These are phyloP conservation scores for Cryptosporidium andersoni DNA, from an alignment of 169 alveolate species.

Conservation along the genomic window DNA sequence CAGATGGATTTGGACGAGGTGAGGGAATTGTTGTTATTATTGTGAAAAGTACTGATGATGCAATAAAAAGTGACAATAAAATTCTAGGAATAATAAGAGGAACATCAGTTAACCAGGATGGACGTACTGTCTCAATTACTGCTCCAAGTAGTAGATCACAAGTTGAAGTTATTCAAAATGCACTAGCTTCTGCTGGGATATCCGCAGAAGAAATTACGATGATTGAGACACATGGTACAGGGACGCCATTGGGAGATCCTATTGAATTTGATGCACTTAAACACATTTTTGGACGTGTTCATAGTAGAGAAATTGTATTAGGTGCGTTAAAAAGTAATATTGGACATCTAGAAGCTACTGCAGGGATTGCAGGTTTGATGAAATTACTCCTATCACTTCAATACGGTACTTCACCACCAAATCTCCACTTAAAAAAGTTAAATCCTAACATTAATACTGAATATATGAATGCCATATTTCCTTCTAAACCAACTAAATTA, in stretches of 20 bases:
- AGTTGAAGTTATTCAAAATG: slow-evolving; percentile 29
- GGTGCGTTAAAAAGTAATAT: slow-evolving; percentile 79
- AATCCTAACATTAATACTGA: slow-evolving; percentile 74
- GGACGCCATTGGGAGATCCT: slow-evolving; percentile 67
- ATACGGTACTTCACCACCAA: slow-evolving; percentile 74
- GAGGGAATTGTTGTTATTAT: slow-evolving; percentile 78
- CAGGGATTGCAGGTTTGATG: slow-evolving; percentile 77
- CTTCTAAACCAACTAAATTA: slow-evolving; percentile 10
- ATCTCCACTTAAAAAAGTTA: slow-evolving; percentile 74
- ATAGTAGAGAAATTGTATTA: slow-evolving; percentile 54
- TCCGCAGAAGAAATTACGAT: slow-evolving; percentile 5
- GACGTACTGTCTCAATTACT: slow-evolving; percentile 77
- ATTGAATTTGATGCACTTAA: slow-evolving; percentile 55
- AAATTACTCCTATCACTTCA: slow-evolving; percentile 75
- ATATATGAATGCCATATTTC: slow-evolving; percentile 52
- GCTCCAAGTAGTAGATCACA: slow-evolving; percentile 81
- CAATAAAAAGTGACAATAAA: slow-evolving; percentile 5
- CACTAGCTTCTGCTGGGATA: slow-evolving; percentile 8
- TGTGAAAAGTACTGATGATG: slow-evolving; percentile 28
- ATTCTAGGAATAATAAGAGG: slow-evolving; percentile 65
- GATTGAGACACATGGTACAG: slow-evolving; percentile 69
- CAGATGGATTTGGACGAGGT: slow-evolving; percentile 79
- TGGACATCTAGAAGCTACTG: slow-evolving; percentile 80
- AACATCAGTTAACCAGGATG: slow-evolving; percentile 77
- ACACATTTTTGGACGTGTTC: slow-evolving; percentile 7